Evolutionary conservation across 2,329 filamentous ascomycete genomes (phyloP), one percentile per base, ranked within the genome.

Genomic region (Verticillium nonalfalfae): DNA sequence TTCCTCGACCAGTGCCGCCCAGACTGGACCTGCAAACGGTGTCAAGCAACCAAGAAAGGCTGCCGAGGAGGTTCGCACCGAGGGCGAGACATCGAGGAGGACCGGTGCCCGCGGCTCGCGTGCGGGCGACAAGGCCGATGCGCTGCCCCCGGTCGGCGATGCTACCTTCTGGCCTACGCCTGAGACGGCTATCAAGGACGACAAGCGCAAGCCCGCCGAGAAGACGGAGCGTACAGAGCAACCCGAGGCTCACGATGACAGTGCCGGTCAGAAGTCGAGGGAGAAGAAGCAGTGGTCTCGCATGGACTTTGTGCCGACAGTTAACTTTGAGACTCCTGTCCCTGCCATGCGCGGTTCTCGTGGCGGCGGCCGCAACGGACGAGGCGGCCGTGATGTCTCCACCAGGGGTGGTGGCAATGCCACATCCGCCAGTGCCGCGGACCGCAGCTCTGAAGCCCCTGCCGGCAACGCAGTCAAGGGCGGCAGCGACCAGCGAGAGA

Each of bases 111-210:
- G 83, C 56, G 82, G 81, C 9, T 75, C 75, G 60, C 78, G 81
- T 62, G 65, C 70, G 18, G 68, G 71, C 2, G 81, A 83, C 21
- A 82, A 77, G 65, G 78, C 68, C 14, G 76, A 75, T 31, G 64
- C 75, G 2, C 71, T 79, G 4, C 90, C 90, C 33, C 82, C 90
- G 2, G 89, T 91, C 56, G 87, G 85, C 62, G 93, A 98, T 73
- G 83, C 91, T 58, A 79, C 86, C 59, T 87, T 87, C 21, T 99
- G 95, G 95, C 95, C 95, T 15, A 98, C 94, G 2, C 93, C 93
- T 0, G 91, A 97, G 68, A 85, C 89, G 59, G 87, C 88, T 58
- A 75, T 75, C 56, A 79, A 81, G 65, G 92, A 95, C 67, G 85
- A 90, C 64, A 91, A 90, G 76, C 88, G 88, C 70, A 93, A 91